Percentiles rank a stretch among this genome's conserved stretches.
These are phyloP conservation scores for Echria macrotheca DNA, from an alignment of 495 filamentous ascomycete species.

Conservation along the genomic window DNA sequence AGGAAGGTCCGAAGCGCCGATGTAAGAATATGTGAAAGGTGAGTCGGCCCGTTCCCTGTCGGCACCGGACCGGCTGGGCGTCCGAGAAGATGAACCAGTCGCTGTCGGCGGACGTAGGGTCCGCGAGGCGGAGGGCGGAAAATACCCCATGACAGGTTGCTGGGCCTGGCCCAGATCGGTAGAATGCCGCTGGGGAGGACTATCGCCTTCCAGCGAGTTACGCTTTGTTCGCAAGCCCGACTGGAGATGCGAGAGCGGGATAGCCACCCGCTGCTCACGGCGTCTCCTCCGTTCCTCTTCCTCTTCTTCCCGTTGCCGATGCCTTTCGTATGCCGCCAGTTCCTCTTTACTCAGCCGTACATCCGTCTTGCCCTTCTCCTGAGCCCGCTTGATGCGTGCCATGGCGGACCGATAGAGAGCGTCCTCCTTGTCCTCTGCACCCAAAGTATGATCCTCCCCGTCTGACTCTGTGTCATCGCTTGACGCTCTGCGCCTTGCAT, in stretches of 20 bases:
- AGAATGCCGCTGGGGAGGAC: constrained; percentile 10
- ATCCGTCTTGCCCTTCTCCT: constrained; percentile 64
- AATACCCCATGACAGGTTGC: constrained; percentile 35
- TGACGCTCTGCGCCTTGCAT: constrained; percentile 44
- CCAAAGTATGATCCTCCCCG: too few species aligned
- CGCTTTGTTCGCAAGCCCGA: constrained; percentile 19
- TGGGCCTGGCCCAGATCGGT: constrained; percentile 13
- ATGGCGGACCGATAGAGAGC: constrained; percentile 67
- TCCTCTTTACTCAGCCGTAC: constrained; percentile 71
- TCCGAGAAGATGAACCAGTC: constrained; percentile 20
- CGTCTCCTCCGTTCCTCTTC: constrained; percentile 32
- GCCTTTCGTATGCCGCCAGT: constrained; percentile 64
- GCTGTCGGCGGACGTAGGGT: constrained; percentile 28
- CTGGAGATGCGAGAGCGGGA: constrained; percentile 37
- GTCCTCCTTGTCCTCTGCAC: constrained; percentile 64
- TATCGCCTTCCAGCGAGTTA: constrained; percentile 8
- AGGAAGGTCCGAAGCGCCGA: constrained; percentile 13
- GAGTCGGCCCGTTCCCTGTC: constrained; percentile 31
- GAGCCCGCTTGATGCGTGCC: constrained; percentile 69
- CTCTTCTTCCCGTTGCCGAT: constrained; percentile 54
- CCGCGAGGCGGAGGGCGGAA: constrained; percentile 31
- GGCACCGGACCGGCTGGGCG: constrained; percentile 19
- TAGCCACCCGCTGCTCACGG: constrained; percentile 35
- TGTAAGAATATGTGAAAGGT: constrained; percentile 41
- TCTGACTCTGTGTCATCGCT: constrained; percentile 53